A percentile compares a stretch with the other conserved stretches of the same genome.
Conservation (phyloP, 2,329 filamentous ascomycete species). For the Xylaria arbuscula region DNA sequence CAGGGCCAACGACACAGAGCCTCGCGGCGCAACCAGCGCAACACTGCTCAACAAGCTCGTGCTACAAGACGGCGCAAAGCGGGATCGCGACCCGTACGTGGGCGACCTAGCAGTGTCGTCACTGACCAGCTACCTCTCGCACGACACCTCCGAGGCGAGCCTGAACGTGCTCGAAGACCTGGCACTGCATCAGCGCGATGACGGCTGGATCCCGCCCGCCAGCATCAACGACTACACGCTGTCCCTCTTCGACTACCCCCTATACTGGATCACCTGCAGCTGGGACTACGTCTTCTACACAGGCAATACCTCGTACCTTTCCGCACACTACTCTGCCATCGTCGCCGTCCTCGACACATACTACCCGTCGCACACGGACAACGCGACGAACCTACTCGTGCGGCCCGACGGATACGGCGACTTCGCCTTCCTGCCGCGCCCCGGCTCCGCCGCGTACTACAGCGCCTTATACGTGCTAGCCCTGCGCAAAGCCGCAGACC, state of each 20-base stretch:
- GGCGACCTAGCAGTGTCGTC: conserved; percentile 63
- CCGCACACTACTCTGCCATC: conserved; percentile 56
- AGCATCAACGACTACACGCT: conserved; percentile 63
- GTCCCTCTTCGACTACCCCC: conserved; percentile 62
- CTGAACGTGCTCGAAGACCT: conserved; percentile 63
- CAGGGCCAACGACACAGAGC: conserved; percentile 60
- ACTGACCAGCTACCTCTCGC: conserved; percentile 61
- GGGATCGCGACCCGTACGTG: conserved; percentile 65
- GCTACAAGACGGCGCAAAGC: conserved; percentile 62
- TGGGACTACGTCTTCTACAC: conserved; percentile 63
- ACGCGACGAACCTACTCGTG: conserved; percentile 54
- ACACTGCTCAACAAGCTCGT: conserved; percentile 59
- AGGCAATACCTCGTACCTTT: conserved; percentile 56
- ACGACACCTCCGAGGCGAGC: conserved; percentile 55
- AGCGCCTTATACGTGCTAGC: conserved; percentile 63
- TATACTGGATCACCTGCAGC: conserved; percentile 64
- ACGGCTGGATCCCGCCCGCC: conserved; percentile 66
- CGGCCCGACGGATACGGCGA: conserved; percentile 61
- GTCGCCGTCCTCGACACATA: conserved; percentile 57
- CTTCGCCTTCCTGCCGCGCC: conserved; percentile 62
- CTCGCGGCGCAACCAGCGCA: conserved; percentile 56
- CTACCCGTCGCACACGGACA: conserved; percentile 57
- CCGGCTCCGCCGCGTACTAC: conserved; percentile 63
- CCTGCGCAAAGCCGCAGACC: conserved; percentile 56
- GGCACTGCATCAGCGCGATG: conserved; percentile 59